Base-by-base conservation (phyloP, 345 rosid species). In the Mallotus nudiflorus region DNA sequence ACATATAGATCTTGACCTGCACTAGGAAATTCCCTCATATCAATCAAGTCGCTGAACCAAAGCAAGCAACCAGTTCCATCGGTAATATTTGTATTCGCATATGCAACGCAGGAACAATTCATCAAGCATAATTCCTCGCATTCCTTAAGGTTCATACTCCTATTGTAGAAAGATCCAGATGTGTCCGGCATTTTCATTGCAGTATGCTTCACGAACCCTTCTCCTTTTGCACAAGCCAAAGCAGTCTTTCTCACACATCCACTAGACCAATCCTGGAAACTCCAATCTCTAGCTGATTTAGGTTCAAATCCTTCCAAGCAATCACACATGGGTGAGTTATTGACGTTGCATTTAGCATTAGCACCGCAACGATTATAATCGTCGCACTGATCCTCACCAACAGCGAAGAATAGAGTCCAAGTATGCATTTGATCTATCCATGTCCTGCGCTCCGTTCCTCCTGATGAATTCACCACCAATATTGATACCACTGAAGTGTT, bases 231-330 rank as follows among this genome's bases (percentile, higher is more conserved):
- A 31, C 72, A 59, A 45, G 37, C 31, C 56, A 76, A 29, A 8
- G 53, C 48, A 51, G 19, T 59, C 10, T 37, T 50, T 33, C 68
- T 22, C 33, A 16, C 22, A 10, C 80, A 71, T 19, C 75, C 80
- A 10, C 48, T 44, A 7, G 71, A 40, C 66, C 70, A 76, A 25
- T 75, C 79, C 7, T 40, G 60, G 6, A 40, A 46, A 22, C 60
- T 57, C 79, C 79, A 75, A 7, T 45, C 80, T 13, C 40, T 45
- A 0, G 50, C 14, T 4, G 75, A 76, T 52, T 53, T 66, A 18
- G 80, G 75, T 20, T 28, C 31, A 28, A 76, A 76, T 54, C 80
- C 80, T 13, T 71, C 75, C 5, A 76, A 19, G 45, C 80, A 76
- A 27, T 44, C 31, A 18, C 80, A 76, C 1, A 24, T 0, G 1